Evolutionary conservation across 805 yeast species (phyloP).

Genomic region (Nakazawaea ernobii): DNA sequence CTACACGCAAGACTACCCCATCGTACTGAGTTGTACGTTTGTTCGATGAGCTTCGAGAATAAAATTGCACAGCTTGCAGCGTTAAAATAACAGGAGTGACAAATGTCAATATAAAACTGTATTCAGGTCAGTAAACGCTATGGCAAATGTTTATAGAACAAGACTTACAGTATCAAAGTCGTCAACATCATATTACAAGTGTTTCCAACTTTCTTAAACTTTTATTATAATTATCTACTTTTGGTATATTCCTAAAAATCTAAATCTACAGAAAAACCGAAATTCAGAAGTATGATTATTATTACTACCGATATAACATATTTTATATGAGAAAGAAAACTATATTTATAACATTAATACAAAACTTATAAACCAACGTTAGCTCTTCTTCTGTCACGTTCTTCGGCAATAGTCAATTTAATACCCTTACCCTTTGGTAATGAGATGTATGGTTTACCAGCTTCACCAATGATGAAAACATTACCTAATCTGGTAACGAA

Average conservation of each 20-base stretch:
- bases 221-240: too few relatives aligned
- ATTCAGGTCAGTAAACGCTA: not conserved
- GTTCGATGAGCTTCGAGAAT: not conserved
- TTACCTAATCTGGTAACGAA: conserved; percentile 91
- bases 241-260: too few relatives aligned
- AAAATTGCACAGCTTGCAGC: conserved; percentile 3
- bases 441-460: conserved; percentile 88
- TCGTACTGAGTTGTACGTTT: not conserved
- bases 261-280: too few relatives aligned
- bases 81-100: conserved; percentile 5
- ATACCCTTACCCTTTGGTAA: conserved; percentile 99
- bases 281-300: too few relatives aligned
- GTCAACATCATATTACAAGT: too few relatives aligned
- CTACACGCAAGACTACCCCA: not conserved
- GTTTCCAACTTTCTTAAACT: too few relatives aligned
- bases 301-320: too few relatives aligned
- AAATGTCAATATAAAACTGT: conserved; percentile 1
- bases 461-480: conserved; percentile 95
- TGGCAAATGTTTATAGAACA: not conserved
- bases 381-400: conserved; percentile 98
- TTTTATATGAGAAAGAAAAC: not conserved
- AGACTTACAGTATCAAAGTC: not conserved
- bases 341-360: not conserved
- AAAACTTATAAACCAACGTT: conserved; percentile 50
- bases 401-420: conserved; percentile 92